Evolutionary conservation across 2,329 filamentous ascomycete species (phyloP), one percentile per base, ranked within the genome.

Genomic region (Aspergillus floridensis): DNA sequence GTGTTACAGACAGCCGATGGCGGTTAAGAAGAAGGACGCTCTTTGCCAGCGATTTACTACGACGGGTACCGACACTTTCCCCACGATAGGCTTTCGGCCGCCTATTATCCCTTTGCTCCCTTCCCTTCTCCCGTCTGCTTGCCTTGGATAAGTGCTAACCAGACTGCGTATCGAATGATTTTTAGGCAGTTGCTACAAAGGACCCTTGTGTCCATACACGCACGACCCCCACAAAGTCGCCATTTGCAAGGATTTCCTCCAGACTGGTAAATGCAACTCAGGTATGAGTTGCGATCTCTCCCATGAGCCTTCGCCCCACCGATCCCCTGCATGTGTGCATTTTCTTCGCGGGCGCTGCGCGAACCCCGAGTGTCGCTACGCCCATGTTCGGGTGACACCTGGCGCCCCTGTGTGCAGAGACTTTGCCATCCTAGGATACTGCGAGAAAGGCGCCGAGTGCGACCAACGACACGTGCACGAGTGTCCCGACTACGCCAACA

Each of bases 401-500:
- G 83, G 84, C 72, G 91, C 93, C 53, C 87, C 84, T 31, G 91
- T 97, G 51, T 99, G 95, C 79, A 85, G 87, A 68, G 79, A 86
- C 21, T 98, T 99, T 80, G 93, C 91, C 29, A 86, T 87, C 56
- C 84, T 93, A 70, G 93, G 95, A 56, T 98, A 92, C 76, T 98
- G 95, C 80, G 88, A 90, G 62, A 90, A 90, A 73, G 95, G 93
- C 61, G 83, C 84, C 58, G 77, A 82, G 57, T 98, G 95, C 77
- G 77, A 85, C 61, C 87, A 95, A 64, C 89, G 92, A 62, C 95
- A 99, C 79, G 89, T 93, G 59, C 89, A 89, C 77, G 93, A 98
- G 76, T 98, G 95, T 76, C 93, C 95, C 63, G 90, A 96, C 74
- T 97, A 96, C 81, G 91, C 91, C 83, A 96, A 96, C 78, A 91